Conservation (phyloP, 306 rosid genomes). For the Oxytropis ochrocephala region DNA sequence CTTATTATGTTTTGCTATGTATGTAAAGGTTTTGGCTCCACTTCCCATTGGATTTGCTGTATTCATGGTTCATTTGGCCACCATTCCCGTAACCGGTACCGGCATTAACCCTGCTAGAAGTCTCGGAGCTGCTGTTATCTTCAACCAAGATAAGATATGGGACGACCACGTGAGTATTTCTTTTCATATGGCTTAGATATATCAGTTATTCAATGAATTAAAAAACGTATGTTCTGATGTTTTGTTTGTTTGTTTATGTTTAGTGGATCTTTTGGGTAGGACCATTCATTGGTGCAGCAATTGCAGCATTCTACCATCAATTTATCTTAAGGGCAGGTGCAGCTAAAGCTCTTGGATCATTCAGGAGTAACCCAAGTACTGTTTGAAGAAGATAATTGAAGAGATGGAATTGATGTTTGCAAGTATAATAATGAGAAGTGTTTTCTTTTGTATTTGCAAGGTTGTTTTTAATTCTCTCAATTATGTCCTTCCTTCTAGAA, state of each 20-base stretch:
- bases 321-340: constrained; percentile 90
- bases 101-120: constrained; percentile 98
- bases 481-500: constrained; percentile 20
- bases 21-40: constrained; percentile 81
- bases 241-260: constrained; percentile 6
- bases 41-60: constrained; percentile 97
- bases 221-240: too few relatives aligned
- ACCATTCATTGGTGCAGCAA: constrained; percentile 85
- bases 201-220: too few relatives aligned
- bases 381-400: constrained; percentile 26
- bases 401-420: constrained; percentile 14
- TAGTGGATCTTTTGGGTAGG: constrained; percentile 99
- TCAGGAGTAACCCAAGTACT: constrained; percentile 77
- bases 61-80: constrained; percentile 94
- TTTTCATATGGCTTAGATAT: background rate
- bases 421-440: constrained; percentile 13
- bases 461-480: constrained; percentile 13
- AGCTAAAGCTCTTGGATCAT: constrained; percentile 80
- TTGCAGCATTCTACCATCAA: constrained; percentile 95
- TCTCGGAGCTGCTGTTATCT: constrained; percentile 80
- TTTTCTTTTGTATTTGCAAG: constrained; percentile 8
- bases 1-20: constrained; percentile 7
- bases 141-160: constrained; percentile 51
- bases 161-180: constrained; percentile 60
- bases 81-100: constrained; percentile 87